Base-by-base conservation (phyloP, 1,139 yeast species). In the Geotrichum citri-aurantii region DNA sequence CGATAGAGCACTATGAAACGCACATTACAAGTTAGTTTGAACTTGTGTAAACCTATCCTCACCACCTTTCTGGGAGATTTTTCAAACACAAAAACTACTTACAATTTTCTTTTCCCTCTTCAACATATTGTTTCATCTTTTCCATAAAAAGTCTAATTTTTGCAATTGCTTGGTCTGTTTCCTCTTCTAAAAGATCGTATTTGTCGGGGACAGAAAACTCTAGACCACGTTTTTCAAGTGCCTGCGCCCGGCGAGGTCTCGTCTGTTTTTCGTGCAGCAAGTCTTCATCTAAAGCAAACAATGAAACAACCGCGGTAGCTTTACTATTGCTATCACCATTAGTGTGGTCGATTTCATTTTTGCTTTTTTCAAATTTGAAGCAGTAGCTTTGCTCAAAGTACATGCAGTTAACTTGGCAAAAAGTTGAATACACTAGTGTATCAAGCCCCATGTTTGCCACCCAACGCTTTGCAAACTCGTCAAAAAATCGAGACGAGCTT, bases 381-480 rank as follows among this genome's bases (percentile, higher is more conserved):
- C 70, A 67, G 49, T 65, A 66, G 57, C 67, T 67, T 52, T 61
- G 63, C 37, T 65, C 68, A 17, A 59, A 60, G 42, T 60, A 63
- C 48, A 55, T 49, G 29, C 62, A 52, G 51, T 65, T 64, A 33
- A 66, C 64, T 52, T 66, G 69, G 49, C 70, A 67, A 53, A 67
- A 67, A 1, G 67, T 61, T 1, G 70, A 66, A 47, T 60, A 59
- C 24, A 59, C 47, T 49, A 67, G 54, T 11, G 64, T 57, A 14
- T 65, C 65, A 26, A 57, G 51, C 1, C 69, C 70, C n/a, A 66
- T 52, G 0, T 58, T 48, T 11, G 61, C 50, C 17, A 66, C 65
- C 68, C 69, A 67, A 19, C 63, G 58, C 19, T 59, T 58, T 7
- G 70, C 68, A 60, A 67, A 66, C 40, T 62, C 64, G 55, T 67